Evolutionary conservation across 2,329 filamentous ascomycete genomes (phyloP), one percentile per base, ranked within the genome.

Genomic region (Emergomyces orientalis): DNA sequence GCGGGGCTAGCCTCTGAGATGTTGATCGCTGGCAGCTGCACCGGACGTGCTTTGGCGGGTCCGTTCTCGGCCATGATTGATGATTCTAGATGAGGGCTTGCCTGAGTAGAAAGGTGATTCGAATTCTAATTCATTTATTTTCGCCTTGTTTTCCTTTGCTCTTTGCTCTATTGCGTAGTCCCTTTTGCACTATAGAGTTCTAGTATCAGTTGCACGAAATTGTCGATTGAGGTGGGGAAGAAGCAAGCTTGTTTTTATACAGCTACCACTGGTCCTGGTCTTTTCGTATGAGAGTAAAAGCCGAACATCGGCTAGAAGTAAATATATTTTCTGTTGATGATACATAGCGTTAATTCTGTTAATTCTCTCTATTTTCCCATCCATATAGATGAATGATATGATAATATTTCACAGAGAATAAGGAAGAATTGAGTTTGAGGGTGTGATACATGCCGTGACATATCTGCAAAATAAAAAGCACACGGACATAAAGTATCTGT

Each of bases 21-120:
- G 74, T 97, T 88, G 69, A 97, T 90, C 60, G 97, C 79, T 27
- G 93, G 91, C 47, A 97, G 91, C 25, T 75, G 67, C 56, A 78
- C 74, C 47, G 72, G 69, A 8, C 69, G 55, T 34, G 65, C 65
- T 43, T 11, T 39, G 54, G 51, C 11, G 45, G 54, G 25, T 30
- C 17, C 41, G 41, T 32, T 47, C 39, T 45, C 41, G 14, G 41
- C 41, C 56, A 56, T 56, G 11, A n/a, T 13, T 27, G 37, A 13
- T 30, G 32, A 57, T 59, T 39, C 7, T 59, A 32, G 30, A 32
- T n/a, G 13, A 37, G 1, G 32, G 8, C 37, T 34, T 54, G 3
- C 8, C 4, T n/a, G 14, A 25, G 52, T 25, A 37, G 32, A 14
- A 22, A 17, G 19, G 2, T 25, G 14, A 34, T 56, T 41, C n/a